Conservation (phyloP, 768 basidiomycete species). For the Pleurotus giganteus region DNA sequence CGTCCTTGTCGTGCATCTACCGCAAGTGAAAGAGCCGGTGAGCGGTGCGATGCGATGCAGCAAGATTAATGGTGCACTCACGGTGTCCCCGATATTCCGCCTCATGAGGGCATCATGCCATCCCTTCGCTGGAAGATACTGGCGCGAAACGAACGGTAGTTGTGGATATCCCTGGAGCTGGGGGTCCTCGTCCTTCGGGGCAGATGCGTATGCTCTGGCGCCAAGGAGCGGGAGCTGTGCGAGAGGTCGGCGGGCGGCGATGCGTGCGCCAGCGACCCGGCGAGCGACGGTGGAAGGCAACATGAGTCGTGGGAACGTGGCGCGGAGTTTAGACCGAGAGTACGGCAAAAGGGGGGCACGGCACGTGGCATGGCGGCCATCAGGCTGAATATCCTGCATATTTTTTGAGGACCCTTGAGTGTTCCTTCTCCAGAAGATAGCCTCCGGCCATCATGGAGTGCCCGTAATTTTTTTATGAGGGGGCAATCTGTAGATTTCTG, state of each 20-base stretch:
- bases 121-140: constrained; percentile 58
- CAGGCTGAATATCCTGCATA: constrained; percentile 46
- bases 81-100: constrained; percentile 80
- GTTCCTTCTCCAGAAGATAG: constrained; percentile 14
- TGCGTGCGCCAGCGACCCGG: constrained; percentile 32
- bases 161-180: constrained; percentile 74
- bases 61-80: constrained; percentile 33
- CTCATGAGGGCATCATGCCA: constrained; percentile 79
- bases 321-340: constrained; percentile 1
- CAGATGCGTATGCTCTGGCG: constrained; percentile 32
- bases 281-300: constrained; percentile 36
- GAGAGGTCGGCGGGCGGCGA: constrained; percentile 23
- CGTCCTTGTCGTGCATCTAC: constrained; percentile 80
- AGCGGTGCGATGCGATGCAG: not conserved
- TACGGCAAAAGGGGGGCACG: constrained; percentile 60
- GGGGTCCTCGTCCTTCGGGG: constrained; percentile 50
- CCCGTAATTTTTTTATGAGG: constrained; percentile 18
- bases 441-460: constrained; percentile 24
- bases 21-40: constrained; percentile 13
- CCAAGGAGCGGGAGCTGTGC: constrained; percentile 11
- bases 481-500: constrained; percentile 13
- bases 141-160: constrained; percentile 64
- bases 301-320: constrained; percentile 24
- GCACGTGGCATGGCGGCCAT: constrained; percentile 55
- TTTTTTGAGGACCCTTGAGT: constrained; percentile 55